phyloP scores from a whole-genome alignment of 2,329 filamentous ascomycete species.

The Aspergillus novofumigatus region DNA sequence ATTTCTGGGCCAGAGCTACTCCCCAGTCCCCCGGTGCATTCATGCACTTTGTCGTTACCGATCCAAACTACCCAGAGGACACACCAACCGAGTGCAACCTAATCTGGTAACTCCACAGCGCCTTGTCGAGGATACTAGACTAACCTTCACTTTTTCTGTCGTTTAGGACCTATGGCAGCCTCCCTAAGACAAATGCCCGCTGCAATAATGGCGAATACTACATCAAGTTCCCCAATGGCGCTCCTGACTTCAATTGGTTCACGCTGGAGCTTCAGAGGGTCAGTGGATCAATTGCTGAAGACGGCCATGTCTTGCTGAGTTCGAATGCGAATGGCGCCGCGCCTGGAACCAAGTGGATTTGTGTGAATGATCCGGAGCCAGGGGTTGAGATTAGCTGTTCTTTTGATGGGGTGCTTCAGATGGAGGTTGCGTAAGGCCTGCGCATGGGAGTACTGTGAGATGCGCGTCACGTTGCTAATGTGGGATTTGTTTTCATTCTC shows the following conservation, averaged over 20 bases:
- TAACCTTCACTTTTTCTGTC: background rate
- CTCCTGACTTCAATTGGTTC: conserved; percentile 15
- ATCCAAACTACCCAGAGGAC: conserved; percentile 18
- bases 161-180: conserved; percentile 9
- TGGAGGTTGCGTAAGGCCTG: background rate
- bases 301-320: conserved; percentile 14
- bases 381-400: conserved; percentile 10
- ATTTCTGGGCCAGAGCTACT: conserved; percentile 9
- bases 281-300: conserved; percentile 15
- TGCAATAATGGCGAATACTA: conserved; percentile 24
- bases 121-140: background rate
- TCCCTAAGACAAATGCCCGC: conserved; percentile 15
- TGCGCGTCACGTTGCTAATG: too few relatives aligned
- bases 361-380: conserved; percentile 9
- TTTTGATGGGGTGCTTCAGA: conserved; percentile 13
- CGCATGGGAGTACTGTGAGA: background rate
- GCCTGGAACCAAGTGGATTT: conserved; percentile 17
- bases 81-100: conserved; percentile 23
- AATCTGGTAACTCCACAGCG: conserved; percentile 14
- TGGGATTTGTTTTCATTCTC: background rate
- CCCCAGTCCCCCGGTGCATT: background rate
- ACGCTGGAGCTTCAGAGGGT: conserved; percentile 19
- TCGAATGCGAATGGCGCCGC: conserved; percentile 2
- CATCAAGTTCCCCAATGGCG: conserved; percentile 19
- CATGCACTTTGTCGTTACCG: conserved; percentile 20